These are phyloP conservation scores for Scheffersomyces segobiensis DNA, from an alignment of 1,139 yeast genomes.

Conservation along the genomic window DNA sequence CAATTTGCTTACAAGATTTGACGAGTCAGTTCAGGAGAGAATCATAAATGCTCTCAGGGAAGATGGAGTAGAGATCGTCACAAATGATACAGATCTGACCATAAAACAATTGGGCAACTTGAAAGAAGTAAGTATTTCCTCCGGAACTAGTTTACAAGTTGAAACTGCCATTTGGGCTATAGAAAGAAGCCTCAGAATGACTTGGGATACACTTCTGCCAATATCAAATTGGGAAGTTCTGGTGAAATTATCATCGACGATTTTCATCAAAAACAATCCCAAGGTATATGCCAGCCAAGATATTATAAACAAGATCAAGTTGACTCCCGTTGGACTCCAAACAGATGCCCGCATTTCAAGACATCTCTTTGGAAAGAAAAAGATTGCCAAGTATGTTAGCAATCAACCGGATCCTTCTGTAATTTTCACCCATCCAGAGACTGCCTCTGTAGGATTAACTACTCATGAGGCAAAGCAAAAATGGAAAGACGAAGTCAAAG, in stretches of 20 bases:
- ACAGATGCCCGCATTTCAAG: background rate
- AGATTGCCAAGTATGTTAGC: background rate
- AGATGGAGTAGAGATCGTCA: background rate
- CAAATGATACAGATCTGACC: background rate
- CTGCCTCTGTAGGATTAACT: background rate
- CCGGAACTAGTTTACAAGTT: background rate
- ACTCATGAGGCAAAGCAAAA: background rate
- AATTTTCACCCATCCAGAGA: background rate
- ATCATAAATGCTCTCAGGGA: background rate
- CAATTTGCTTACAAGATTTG: constrained; percentile 7
- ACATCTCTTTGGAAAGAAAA: background rate
- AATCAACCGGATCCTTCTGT: background rate
- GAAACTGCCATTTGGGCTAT: constrained; percentile 1
- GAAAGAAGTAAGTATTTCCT: background rate
- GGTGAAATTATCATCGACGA: background rate
- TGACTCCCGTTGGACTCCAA: background rate
- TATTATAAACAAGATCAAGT: background rate
- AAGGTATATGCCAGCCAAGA: constrained; percentile 1
- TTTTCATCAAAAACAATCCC: background rate
- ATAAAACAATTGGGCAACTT: background rate
- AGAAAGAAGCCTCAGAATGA: constrained; percentile 1
- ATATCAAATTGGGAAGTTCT: background rate
- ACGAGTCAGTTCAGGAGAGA: background rate
- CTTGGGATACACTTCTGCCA: background rate
- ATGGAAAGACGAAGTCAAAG: background rate